Base-by-base conservation (phyloP, 2,329 filamentous ascomycete genomes). In the Colletotrichum filicis region DNA sequence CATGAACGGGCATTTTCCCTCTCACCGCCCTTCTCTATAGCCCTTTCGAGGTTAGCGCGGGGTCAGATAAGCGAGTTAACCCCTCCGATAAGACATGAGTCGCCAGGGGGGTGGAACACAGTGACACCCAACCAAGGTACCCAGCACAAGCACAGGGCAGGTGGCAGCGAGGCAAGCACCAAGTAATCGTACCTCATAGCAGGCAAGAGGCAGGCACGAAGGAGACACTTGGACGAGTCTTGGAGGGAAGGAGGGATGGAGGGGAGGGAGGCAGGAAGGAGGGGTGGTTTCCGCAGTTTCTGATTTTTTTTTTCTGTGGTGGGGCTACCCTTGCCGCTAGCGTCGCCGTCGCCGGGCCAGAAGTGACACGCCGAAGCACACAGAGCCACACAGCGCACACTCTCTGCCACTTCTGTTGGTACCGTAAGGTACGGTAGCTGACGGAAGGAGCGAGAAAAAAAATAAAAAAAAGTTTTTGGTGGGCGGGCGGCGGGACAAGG, bases 81-180 rank as follows among this genome's bases (percentile, higher is more conserved):
- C 70, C 66, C 70, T 69, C 76, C 76, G 78, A 79, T 79, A 79
- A 79, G 76, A 30, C 73, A 73, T 71, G 68, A 67, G 68, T 73
- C 71, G 75, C 71, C 74, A 74, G 74, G 72, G 74, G 72, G 68
- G 74, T 14, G 67, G 52, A n/a, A 28, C 42, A 46, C 8, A 28
- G 59, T 26, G 46, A 42, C 37, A 64, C 62, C 55, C 63, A 66
- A 58, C 49, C 32, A 46, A 46, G 5, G 19, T 7, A 46, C 42
- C 19, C 42, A 46, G n/a, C 42, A 19, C 16, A 19, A 46, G 19
- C 42, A 57, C 22, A 60, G 35, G 24, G 49, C 62, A 56, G 62
- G 55, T 52, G 35, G 52, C 42, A n/a, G 37, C 26, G 26, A 67
- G 37, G 64, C 64, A 66, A 35, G 55, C 37, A 52, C 26, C 53